Conservation (phyloP, 495 filamentous ascomycete species). For the Aspergillus homomorphus region DNA sequence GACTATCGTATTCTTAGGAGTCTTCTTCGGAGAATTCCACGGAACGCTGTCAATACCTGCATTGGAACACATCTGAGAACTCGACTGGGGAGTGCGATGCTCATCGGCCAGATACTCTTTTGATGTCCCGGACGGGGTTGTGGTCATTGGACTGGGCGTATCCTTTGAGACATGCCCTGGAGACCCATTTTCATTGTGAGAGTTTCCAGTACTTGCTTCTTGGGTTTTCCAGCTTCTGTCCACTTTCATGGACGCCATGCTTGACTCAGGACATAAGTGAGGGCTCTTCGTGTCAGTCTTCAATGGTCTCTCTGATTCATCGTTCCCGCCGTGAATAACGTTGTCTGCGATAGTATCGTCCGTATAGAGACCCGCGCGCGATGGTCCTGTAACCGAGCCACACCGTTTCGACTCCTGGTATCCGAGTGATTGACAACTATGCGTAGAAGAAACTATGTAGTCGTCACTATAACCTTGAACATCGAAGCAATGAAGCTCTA, state of each 20-base stretch:
- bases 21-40: background rate
- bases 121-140: background rate
- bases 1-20: constrained; percentile 6
- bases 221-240: background rate
- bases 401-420: background rate
- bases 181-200: background rate
- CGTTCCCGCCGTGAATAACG: background rate
- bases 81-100: background rate
- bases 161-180: background rate
- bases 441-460: background rate
- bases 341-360: background rate
- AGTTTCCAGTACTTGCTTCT: background rate
- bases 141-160: background rate
- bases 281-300: background rate
- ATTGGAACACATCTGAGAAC: background rate
- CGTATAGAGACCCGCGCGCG: background rate
- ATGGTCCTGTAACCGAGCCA: background rate
- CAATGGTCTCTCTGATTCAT: background rate
- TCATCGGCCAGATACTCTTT: background rate
- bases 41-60: background rate
- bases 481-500: background rate
- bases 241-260: background rate
- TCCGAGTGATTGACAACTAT: background rate
- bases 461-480: background rate
- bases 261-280: background rate